phyloP scores from a whole-genome alignment of 306 rosid species.

The Astragalus membranaceus region DNA sequence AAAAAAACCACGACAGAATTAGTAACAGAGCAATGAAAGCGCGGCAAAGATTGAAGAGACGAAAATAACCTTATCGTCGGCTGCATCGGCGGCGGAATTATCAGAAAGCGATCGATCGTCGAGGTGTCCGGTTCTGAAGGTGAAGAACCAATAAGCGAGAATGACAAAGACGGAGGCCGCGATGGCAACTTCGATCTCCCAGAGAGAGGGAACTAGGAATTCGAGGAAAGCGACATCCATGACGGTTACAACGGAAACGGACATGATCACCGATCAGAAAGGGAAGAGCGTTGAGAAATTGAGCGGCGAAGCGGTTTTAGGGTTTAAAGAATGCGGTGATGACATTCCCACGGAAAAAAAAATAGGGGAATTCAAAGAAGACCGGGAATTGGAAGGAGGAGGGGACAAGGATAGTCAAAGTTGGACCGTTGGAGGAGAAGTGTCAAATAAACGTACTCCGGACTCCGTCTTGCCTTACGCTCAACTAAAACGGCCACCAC shows the following conservation, averaged over 20 bases:
- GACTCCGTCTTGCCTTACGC: background rate
- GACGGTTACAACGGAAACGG: background rate
- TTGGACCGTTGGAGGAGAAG: constrained; percentile 54
- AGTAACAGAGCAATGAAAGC: background rate
- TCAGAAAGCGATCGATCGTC: constrained; percentile 42
- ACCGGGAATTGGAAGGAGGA: background rate
- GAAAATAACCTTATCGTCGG: constrained; percentile 52
- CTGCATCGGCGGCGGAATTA: constrained; percentile 32
- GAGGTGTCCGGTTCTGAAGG: constrained; percentile 28
- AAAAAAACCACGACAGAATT: background rate
- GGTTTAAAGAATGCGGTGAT: constrained; percentile 33
- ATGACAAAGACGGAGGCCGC: constrained; percentile 68
- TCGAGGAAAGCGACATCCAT: constrained; percentile 48
- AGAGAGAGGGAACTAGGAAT: constrained; percentile 60
- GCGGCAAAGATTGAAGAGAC: background rate
- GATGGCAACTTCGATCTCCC: constrained; percentile 82
- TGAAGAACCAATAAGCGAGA: constrained; percentile 58
- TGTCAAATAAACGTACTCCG: constrained; percentile 20
- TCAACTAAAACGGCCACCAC: background rate
- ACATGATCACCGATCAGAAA: constrained; percentile 12
- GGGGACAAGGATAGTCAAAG: constrained; percentile 36
- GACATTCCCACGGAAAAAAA: constrained; percentile 22
- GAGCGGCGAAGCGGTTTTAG: constrained; percentile 8
- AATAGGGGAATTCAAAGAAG: constrained; percentile 12
- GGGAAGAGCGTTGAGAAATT: background rate